Conservation (phyloP, 2,329 filamentous ascomycete genomes). For the Aureobasidium sp. region DNA sequence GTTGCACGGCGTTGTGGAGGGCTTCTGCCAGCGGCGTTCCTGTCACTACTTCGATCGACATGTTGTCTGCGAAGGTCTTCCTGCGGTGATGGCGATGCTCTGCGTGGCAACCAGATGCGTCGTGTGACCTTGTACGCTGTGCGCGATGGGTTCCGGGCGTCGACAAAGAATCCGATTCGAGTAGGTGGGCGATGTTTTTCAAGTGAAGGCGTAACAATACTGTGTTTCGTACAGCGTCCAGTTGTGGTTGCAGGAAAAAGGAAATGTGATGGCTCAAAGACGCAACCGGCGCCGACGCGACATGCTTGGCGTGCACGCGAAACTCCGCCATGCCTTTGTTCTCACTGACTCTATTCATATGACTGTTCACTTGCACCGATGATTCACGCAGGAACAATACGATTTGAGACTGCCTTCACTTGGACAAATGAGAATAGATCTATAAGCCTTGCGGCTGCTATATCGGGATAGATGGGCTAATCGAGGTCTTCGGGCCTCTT, state of each 20-base stretch:
- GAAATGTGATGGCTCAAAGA: constrained; percentile 1
- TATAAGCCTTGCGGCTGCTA: background rate
- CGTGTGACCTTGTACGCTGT: background rate
- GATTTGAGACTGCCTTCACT: background rate
- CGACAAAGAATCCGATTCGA: background rate
- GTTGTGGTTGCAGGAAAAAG: background rate
- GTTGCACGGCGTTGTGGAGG: constrained; percentile 72
- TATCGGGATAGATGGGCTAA: constrained; percentile 14
- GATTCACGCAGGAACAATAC: background rate
- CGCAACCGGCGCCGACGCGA: background rate
- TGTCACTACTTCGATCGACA: constrained; percentile 68
- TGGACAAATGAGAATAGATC: background rate
- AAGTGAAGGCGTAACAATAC: constrained; percentile 3
- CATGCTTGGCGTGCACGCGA: background rate
- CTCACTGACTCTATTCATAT: background rate
- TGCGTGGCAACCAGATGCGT: background rate
- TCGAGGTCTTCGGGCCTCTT: constrained; percentile 40
- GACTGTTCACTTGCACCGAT: background rate
- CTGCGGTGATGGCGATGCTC: background rate
- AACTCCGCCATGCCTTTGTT: background rate
- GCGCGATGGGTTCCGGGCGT: background rate
- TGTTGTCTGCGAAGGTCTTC: constrained; percentile 30
- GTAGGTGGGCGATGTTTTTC: background rate
- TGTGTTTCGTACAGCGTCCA: background rate
- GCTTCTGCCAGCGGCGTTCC: constrained; percentile 79